phyloP scores from a whole-genome alignment of 306 rosid species.

The Medicago lupulina region DNA sequence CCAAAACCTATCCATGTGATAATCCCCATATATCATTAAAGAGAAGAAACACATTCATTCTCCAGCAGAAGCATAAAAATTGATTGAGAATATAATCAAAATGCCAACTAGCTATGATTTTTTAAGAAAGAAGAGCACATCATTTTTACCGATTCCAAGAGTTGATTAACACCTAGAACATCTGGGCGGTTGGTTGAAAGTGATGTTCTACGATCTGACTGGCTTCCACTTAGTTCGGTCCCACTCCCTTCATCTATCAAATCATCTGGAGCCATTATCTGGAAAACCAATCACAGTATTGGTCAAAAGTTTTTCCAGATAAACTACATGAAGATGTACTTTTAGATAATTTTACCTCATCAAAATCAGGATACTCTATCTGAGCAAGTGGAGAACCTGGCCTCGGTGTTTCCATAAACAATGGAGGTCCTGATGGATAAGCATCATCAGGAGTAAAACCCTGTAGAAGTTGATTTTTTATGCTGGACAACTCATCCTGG shows the following conservation, averaged over 20 bases:
- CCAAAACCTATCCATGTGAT: conserved; percentile 69
- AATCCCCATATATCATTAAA: conserved; percentile 32
- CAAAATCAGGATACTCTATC: conserved; percentile 68
- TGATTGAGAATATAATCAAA: conserved; percentile 37
- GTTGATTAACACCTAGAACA: conserved; percentile 83
- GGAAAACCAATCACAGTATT: conserved; percentile 43
- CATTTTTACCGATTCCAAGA: conserved; percentile 87
- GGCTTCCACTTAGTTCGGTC: conserved; percentile 79
- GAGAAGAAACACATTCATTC: conserved; percentile 34
- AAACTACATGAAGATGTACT: conserved; percentile 41
- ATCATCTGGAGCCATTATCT: conserved; percentile 64
- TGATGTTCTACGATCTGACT: conserved; percentile 80
- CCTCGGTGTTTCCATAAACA: conserved; percentile 93
- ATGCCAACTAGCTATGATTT: conserved; percentile 14
- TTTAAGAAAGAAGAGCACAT: conserved; percentile 18
- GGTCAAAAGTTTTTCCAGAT: conserved; percentile 37
- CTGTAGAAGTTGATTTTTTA: conserved; percentile 71
- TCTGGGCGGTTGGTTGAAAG: conserved; percentile 65
- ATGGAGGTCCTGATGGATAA: conserved; percentile 83
- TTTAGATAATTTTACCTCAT: conserved; percentile 61
- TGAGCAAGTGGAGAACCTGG: conserved; percentile 80
- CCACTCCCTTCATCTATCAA: conserved; percentile 73
- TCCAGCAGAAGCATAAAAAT: conserved; percentile 38
- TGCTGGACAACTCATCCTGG: conserved; percentile 79
- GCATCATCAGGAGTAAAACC: conserved; percentile 93